A percentile compares a stretch with the other conserved stretches of the same genome.
phyloP scores from a whole-genome alignment of 495 filamentous ascomycete species.

The Neurospora cerealis region DNA sequence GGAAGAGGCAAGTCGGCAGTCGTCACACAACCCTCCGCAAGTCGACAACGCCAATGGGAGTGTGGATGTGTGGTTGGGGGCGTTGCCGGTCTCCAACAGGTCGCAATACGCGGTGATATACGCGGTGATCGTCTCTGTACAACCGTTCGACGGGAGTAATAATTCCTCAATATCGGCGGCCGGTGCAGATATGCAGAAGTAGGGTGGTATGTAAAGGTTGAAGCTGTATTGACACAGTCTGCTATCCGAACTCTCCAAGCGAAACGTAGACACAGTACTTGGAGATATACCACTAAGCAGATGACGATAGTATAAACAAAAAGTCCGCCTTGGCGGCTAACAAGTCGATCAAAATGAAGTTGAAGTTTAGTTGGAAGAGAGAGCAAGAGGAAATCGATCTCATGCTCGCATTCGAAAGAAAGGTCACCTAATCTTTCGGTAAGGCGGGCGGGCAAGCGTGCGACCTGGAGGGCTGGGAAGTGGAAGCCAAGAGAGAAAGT shows the following conservation, averaged over 20 bases:
- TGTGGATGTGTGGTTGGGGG: not conserved
- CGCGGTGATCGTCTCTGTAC: not conserved
- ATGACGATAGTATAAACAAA: not conserved
- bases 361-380: not conserved
- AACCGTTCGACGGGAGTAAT: not conserved
- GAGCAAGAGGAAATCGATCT: not conserved
- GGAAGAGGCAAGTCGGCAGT: conserved; percentile 2
- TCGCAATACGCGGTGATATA: not conserved
- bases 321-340: not conserved
- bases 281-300: not conserved
- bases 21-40: not conserved
- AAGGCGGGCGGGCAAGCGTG: not conserved
- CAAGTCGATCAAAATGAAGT: not conserved
- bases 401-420: not conserved
- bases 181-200: not conserved
- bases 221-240: not conserved
- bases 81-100: not conserved
- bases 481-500: not conserved
- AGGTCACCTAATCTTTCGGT: not conserved
- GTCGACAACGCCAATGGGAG: not conserved
- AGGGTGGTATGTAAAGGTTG: not conserved
- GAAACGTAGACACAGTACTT: not conserved
- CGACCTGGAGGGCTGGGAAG: not conserved
- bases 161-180: not conserved
- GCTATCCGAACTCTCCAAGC: not conserved